These are phyloP conservation scores for Acanthamoeba comandoni DNA, from an alignment of 208 protist genomes.

Conservation along the genomic window DNA sequence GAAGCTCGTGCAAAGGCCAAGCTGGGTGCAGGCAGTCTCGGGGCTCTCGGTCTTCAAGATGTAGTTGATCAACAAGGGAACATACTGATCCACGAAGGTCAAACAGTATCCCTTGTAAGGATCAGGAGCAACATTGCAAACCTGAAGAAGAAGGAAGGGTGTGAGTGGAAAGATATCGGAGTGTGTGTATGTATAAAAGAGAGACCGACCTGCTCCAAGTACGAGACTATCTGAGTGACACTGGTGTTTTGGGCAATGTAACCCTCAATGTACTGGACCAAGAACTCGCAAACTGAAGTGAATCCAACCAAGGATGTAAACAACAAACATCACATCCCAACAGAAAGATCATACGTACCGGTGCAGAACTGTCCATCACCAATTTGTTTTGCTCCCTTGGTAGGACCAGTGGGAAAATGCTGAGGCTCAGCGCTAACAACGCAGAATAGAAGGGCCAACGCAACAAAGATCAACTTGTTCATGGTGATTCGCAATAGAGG, in stretches of 20 bases:
- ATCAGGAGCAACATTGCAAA: slow-evolving; percentile 7
- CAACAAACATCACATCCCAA: too few species aligned
- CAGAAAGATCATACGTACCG: too few species aligned
- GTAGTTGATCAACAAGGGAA: slow-evolving; percentile 17
- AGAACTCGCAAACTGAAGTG: slow-evolving; percentile 44
- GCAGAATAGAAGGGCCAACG: too few species aligned
- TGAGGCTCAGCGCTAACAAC: too few species aligned
- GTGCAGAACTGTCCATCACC: too few species aligned
- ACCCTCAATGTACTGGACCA: slow-evolving; percentile 29
- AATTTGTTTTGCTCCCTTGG: too few species aligned
- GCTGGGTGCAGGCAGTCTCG: slow-evolving; percentile 44
- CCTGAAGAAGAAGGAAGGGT: background rate
- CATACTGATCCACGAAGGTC: background rate
- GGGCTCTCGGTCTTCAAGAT: slow-evolving; percentile 38
- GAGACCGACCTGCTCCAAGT: slow-evolving; percentile 9
- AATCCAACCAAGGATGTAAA: background rate
- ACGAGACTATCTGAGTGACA: slow-evolving; percentile 25
- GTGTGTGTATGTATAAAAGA: too few species aligned
- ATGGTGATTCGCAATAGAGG: too few species aligned
- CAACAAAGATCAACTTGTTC: too few species aligned
- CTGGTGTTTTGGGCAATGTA: slow-evolving; percentile 43
- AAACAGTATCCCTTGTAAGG: background rate
- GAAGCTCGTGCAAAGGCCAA: slow-evolving; percentile 19
- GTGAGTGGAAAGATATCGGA: too few species aligned
- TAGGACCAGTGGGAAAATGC: too few species aligned